phyloP scores from a whole-genome alignment of 2,329 filamentous ascomycete genomes.

The Juglanconis juglandina region DNA sequence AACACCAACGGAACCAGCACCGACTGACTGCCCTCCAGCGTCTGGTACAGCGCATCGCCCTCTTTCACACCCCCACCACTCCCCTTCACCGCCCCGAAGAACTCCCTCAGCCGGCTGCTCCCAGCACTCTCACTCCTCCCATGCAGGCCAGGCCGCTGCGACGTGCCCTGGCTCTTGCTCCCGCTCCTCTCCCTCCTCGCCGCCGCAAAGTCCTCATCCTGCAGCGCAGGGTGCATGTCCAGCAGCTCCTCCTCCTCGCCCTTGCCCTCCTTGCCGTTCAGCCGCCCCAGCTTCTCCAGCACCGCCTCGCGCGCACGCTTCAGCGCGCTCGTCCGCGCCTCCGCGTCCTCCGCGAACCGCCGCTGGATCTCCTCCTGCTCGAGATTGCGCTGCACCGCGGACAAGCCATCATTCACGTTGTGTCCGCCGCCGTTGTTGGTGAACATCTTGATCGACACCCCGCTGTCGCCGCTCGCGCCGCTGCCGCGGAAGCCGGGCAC shows the following conservation, averaged over 20 bases:
- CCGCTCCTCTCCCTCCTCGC: not conserved
- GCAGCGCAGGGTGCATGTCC: constrained; percentile 26
- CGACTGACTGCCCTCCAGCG: constrained; percentile 47
- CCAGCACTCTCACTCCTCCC: constrained; percentile 5
- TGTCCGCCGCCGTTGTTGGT: constrained; percentile 13
- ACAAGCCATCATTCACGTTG: constrained; percentile 44
- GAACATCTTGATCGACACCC: too few relatives aligned
- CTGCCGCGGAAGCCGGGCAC: not conserved
- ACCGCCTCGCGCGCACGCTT: constrained; percentile 59
- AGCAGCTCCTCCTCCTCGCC: constrained; percentile 12
- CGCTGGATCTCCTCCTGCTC: constrained; percentile 54
- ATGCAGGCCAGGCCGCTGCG: not conserved
- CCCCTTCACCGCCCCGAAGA: constrained; percentile 20
- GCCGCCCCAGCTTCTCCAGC: constrained; percentile 53
- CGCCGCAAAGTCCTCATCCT: not conserved
- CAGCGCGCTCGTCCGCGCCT: constrained; percentile 51
- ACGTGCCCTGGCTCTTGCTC: constrained; percentile 24
- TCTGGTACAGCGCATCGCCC: constrained; percentile 32
- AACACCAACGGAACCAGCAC: constrained; percentile 60
- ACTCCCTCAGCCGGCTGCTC: constrained; percentile 15
- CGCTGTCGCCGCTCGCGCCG: not conserved
- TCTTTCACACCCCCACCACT: constrained; percentile 3
- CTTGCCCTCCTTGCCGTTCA: constrained; percentile 9
- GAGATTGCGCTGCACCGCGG: constrained; percentile 56
- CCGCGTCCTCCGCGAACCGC: constrained; percentile 54